Base-by-base conservation (phyloP, 495 filamentous ascomycete species). In the Aspergillus olivimuriae region DNA sequence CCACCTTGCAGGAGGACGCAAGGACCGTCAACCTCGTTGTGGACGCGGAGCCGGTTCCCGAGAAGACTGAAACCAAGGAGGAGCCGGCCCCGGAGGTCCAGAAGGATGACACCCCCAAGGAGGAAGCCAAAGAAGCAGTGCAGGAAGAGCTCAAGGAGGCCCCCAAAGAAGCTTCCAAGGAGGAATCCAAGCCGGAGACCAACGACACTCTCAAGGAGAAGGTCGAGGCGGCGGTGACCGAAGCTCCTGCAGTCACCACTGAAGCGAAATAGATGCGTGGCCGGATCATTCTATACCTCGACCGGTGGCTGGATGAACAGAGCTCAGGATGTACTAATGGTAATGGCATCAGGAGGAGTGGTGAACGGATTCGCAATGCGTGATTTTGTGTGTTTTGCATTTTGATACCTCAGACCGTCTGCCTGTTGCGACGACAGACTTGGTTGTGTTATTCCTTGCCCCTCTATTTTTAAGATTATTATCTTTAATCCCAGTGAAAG, bases 1-100 rank as follows among this genome's bases (percentile, higher is more conserved):
- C 48, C 12, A 62, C 59, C 6, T 51, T 65, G 41, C 52, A 61
- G 52, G 59, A 60, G 1, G 42, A 47, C 33, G 56, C 54, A 1
- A 47, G 57, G 8, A 57, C 57, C 6, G 55, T 69, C 14, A 52
- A 52, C 4, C 51, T 71, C 10, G 48, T 42, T 21, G 40, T 36
- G 26, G 55, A 55, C n/a, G 24, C 42, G 14, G 49, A 17, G 7
- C 41, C 41, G 49, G 23, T 39, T 50, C 26, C 39, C 23, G 28
- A 46, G 11, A 52, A 59, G 32, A 21, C 40, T 20, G 10, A 42
- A 30, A 9, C n/a, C 7, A 32, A 35, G 39, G 34, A 51, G 34
- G 52, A 55, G 33, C 18, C 54, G 12, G 14, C 52, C 4, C 41
- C 52, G 48, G 51, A 56, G 23, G 53, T 51, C 15, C 39, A 44